Base-by-base conservation (phyloP, 768 basidiomycete genomes). In the Termitomyces heimii region DNA sequence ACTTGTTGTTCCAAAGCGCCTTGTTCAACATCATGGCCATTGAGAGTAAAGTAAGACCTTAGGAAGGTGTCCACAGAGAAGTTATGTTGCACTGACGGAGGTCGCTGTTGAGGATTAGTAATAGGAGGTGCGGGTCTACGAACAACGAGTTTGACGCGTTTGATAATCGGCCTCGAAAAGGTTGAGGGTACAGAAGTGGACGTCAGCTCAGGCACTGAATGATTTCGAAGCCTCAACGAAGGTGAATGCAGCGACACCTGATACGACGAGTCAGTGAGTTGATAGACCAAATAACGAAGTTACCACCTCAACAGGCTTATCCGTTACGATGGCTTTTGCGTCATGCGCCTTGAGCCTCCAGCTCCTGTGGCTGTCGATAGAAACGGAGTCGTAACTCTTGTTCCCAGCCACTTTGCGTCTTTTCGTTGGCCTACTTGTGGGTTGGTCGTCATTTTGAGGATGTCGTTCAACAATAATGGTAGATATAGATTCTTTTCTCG, bases 31-130 rank as follows among this genome's bases (percentile, higher is more conserved):
- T 83, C 79, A 37, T 78, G 72, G 52, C 77, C 82, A 34, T 82
- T 74, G 12, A 87, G 62, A 8, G 73, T 75, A 39, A 71, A 71
- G 66, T 87, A 95, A 0, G 92, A 91, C 0, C 74, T 70, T 16
- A 96, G 72, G 54, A 86, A 82, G 0, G 72, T 63, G 9, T 73
- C 61, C 10, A 94, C 68, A 1, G 88, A 87, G 0, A 76, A 74
- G 14, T 76, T 76, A 62, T 80, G 78, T 47, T 73, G 73, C 0
- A 84, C 72, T 0, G 72, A 70, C 0, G 80, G 75, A 1, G 90
- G 87, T 12, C 75, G 75, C 65, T 97, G 94, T 13, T 66, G 67
- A 0, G 88, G 92, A 67, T 86, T 81, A 13, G 91, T 82, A 43
- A 84, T 73, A 2, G 73, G 66, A 3, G 82, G 83, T 1, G 80